Base-by-base conservation (phyloP, 2,329 filamentous ascomycete genomes). In the Cytospora mali region DNA sequence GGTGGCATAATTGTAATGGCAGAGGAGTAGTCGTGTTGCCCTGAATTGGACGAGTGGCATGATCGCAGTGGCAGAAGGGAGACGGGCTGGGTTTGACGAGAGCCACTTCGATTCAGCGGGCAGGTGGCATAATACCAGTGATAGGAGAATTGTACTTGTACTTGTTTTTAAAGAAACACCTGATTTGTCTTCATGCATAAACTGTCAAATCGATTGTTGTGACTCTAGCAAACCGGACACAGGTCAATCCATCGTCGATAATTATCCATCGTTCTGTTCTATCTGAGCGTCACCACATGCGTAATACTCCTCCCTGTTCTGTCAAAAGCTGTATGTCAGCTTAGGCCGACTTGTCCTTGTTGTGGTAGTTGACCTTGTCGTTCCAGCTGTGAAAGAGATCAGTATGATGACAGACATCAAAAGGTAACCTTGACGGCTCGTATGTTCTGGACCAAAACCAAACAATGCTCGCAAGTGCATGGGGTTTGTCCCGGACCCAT, bases 341-440 rank as follows among this genome's bases (percentile, higher is more conserved):
- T 79, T 81, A 84, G 64, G 75, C 72, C 66, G 76, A 73, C 85
- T 91, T 92, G 82, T 96, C 89, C 82, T 90, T 90, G 84, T 96
- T 93, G 88, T 98, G 93, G 84, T 96, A 94, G 88, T 98, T 98
- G 83, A 97, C 93, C 64, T 83, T 85, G 69, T 88, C 83, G 81
- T 98, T 98, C 95, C 95, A 99, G 90, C 90, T 92, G 71, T 68
- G 67, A 63, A n/a, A 10, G 35, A 49, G 60, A 39, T 74, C 62
- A 70, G 69, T 49, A 55, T 42, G 39, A 21, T 28, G 16, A 56
- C 33, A 33, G 16, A 56, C 33, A 33, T 18, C 13, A n/a, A 13
- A 21, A 3, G 35, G 9, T 18, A 31, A 25, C 28, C 33, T 33
- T 16, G 27, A 39, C 18, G 11, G 23, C 50, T 53, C n/a, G 11